These are phyloP conservation scores for Aspergillus transmontanensis DNA, from an alignment of 2,329 filamentous ascomycete species.

Conservation along the genomic window DNA sequence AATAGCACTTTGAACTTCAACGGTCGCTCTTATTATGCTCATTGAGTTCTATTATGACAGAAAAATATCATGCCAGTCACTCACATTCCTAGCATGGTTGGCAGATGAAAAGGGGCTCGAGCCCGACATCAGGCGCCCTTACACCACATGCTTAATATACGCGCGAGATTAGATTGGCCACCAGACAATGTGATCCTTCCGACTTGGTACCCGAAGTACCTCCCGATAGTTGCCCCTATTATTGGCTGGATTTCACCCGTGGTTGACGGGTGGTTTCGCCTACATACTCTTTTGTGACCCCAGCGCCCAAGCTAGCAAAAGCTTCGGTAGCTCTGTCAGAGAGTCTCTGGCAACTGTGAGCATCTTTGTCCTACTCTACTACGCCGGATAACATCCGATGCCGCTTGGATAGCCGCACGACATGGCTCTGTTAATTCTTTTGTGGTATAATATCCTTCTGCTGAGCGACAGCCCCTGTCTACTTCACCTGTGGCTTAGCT, in stretches of 20 bases:
- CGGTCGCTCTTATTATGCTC: not conserved
- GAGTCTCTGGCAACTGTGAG: not conserved
- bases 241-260: not conserved
- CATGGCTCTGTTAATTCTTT: not conserved
- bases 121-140: not conserved
- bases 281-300: not conserved
- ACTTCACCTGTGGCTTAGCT: not conserved
- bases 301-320: not conserved
- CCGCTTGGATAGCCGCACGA: not conserved
- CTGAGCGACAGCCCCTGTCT: not conserved
- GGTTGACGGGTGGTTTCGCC: not conserved
- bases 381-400: not conserved
- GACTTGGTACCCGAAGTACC: not conserved
- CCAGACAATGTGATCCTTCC: not conserved
- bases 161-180: not conserved
- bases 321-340: not conserved
- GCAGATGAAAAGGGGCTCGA: not conserved
- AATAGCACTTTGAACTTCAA: not conserved
- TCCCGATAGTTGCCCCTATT: not conserved
- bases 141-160: not conserved
- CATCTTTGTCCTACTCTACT: not conserved
- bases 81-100: too few species aligned
- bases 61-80: not conserved
- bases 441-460: not conserved
- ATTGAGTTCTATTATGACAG: not conserved